A percentile compares a stretch with the other conserved stretches of the same genome.
These are phyloP conservation scores for Rusavskia elegans DNA, from an alignment of 495 filamentous ascomycete genomes.

Conservation along the genomic window DNA sequence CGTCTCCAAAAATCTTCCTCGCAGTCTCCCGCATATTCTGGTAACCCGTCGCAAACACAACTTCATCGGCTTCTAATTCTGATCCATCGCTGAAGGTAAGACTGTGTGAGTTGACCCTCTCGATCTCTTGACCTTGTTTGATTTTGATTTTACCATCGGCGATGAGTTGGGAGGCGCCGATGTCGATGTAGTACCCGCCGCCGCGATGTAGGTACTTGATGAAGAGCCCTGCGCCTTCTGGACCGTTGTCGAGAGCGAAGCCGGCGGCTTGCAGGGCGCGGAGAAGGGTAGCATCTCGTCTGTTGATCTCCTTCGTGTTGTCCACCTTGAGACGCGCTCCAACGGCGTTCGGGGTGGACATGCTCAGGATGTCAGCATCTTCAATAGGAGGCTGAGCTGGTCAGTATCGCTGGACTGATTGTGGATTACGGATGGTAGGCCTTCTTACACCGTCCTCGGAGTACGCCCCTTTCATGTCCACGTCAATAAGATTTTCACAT, in stretches of 20 bases:
- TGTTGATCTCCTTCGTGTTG: conserved; percentile 1
- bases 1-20: conserved; percentile 51
- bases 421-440: not conserved
- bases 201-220: conserved; percentile 60
- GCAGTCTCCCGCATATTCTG: conserved; percentile 54
- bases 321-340: conserved; percentile 2
- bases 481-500: conserved; percentile 33
- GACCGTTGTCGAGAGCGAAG: conserved; percentile 52
- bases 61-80: conserved; percentile 56
- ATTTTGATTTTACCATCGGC: conserved; percentile 59
- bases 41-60: conserved; percentile 73
- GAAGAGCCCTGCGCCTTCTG: conserved; percentile 44
- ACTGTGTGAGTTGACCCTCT: conserved; percentile 38
- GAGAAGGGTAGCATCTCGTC: conserved; percentile 4
- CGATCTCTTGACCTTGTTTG: conserved; percentile 52
- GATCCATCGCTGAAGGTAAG: conserved; percentile 50
- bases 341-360: conserved; percentile 2
- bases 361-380: conserved; percentile 9
- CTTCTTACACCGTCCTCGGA: conserved; percentile 32
- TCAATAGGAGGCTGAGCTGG: conserved; percentile 3
- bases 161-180: conserved; percentile 52
- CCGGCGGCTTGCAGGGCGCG: conserved; percentile 44
- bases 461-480: conserved; percentile 40
- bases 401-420: not conserved
- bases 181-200: conserved; percentile 71